These are phyloP conservation scores for Naematelia encephala DNA, from an alignment of 768 basidiomycete species.

Conservation along the genomic window DNA sequence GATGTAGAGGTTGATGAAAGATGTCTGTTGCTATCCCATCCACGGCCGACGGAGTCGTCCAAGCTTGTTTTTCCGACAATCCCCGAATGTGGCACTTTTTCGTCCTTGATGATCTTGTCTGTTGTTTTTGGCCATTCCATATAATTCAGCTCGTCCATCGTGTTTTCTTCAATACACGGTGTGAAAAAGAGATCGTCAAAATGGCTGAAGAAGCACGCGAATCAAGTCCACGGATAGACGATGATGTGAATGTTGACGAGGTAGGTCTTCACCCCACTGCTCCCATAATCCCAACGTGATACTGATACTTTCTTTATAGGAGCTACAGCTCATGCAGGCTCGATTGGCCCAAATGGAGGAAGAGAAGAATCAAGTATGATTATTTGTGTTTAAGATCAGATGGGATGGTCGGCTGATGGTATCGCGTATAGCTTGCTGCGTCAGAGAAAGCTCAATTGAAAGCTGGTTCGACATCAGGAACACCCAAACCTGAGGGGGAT, in stretches of 20 bases:
- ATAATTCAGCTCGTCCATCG: no score
- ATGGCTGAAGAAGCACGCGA: slow-evolving; percentile 36
- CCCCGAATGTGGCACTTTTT: slow-evolving; percentile 30
- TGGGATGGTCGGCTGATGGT: no score
- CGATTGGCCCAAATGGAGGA: slow-evolving; percentile 50
- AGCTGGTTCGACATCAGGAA: slow-evolving; percentile 20
- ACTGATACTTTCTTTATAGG: slow-evolving; percentile 29
- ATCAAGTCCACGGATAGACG: slow-evolving; percentile 34
- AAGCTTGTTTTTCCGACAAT: slow-evolving; percentile 6
- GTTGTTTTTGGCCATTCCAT: no score
- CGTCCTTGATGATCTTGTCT: background rate
- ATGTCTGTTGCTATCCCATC: background rate
- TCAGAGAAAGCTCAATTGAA: slow-evolving; percentile 4
- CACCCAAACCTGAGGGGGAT: slow-evolving; percentile 26
- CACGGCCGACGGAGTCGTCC: slow-evolving; percentile 4
- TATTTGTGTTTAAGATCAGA: background rate
- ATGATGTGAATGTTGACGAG: slow-evolving; percentile 44
- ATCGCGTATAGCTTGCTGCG: slow-evolving; percentile 19
- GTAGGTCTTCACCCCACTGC: no score
- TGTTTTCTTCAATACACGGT: background rate
- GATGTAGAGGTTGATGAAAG: background rate
- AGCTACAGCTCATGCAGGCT: slow-evolving; percentile 49
- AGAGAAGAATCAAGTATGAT: slow-evolving; percentile 43
- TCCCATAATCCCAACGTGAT: no score
- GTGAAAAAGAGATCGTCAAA: background rate